phyloP scores from a whole-genome alignment of 768 basidiomycete species.

The Mycena belliarum region DNA sequence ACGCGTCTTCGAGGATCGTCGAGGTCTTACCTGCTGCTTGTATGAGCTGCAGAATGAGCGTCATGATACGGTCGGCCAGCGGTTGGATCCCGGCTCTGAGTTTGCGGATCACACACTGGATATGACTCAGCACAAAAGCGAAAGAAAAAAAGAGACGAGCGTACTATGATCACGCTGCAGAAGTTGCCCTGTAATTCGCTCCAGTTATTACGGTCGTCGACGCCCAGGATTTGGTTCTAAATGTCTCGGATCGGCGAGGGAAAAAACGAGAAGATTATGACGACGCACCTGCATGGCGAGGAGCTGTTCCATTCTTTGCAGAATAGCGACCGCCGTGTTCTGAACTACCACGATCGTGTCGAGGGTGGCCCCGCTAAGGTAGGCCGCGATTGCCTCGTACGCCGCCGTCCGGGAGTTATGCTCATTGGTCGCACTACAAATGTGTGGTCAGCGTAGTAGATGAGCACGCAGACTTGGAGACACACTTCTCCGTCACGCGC shows the following conservation, averaged over 20 bases:
- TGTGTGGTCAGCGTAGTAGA: slow-evolving; percentile 13
- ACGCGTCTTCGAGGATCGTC: slow-evolving; percentile 94
- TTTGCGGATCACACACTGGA: slow-evolving; percentile 82
- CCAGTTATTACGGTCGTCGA: slow-evolving; percentile 98
- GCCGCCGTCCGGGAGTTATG: slow-evolving; percentile 92
- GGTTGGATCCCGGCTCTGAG: slow-evolving; percentile 82
- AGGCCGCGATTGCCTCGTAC: slow-evolving; percentile 92
- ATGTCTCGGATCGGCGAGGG: neutral
- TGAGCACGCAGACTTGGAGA: neutral
- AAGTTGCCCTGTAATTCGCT: slow-evolving; percentile 97
- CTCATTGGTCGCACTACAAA: slow-evolving; percentile 74
- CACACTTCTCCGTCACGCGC: slow-evolving; percentile 82
- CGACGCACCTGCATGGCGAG: slow-evolving; percentile 72
- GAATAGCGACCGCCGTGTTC: slow-evolving; percentile 76
- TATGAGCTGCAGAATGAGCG: slow-evolving; percentile 81
- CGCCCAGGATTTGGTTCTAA: slow-evolving; percentile 90
- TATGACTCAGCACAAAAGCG: neutral
- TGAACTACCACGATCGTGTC: slow-evolving; percentile 83
- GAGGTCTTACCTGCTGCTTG: slow-evolving; percentile 88
- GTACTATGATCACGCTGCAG: slow-evolving; percentile 84
- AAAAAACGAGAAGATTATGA: neutral
- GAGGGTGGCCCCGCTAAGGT: slow-evolving; percentile 74
- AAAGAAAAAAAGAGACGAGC: slow-evolving; percentile 28
- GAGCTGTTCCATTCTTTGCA: slow-evolving; percentile 90
- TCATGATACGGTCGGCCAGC: slow-evolving; percentile 94